Base-by-base conservation (phyloP, 441 rosid genomes). In the Geranium incanum region DNA sequence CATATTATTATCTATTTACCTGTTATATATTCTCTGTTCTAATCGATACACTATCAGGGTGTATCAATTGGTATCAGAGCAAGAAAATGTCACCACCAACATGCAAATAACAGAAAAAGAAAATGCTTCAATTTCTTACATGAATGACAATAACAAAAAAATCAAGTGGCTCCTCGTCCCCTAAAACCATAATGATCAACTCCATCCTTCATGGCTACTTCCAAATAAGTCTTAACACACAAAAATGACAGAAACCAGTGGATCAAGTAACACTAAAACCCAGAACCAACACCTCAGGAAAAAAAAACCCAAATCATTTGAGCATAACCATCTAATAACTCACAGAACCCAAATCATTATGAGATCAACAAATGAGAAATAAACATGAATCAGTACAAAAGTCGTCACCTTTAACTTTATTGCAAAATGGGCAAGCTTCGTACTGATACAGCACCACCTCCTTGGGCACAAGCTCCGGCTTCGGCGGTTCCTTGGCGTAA, bases 391-490 rank as follows among this genome's bases (percentile, higher is more conserved):
- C 3, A 45, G 52, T 45, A 45, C n/a, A 45, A 45, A 11, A 9
- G n/a, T 6, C 9, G 64, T 23, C 69, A 93, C 97, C 94, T 90
- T 87, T 90, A 68, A 92, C 89, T 81, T 95, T 95, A 81, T 95
- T 95, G 84, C 97, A 90, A 78, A 95, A 95, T 74, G 97, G 97
- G 78, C 97, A 95, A 68, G 99, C 97, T 77, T 92, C 96, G 69
- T 90, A 95, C 81, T 95, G 99, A 78, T 95, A 95, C 7, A 92
- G 86, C 67, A 88, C 85, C 5, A 92, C 91, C 38, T 95, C 96
- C 18, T 82, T 84, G 36, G 89, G 91, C 6, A 76, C 69, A 43
- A 86, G 79, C 73, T 82, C 89, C 71, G 82, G 23, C 2, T 37
- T 74, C 1, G 78, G 74, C 55, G 28, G 52, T 77, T 87, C 93